Base-by-base conservation (phyloP, 371 early-diverging fungal genomes). In the Syncephalastrum contaminatum region DNA sequence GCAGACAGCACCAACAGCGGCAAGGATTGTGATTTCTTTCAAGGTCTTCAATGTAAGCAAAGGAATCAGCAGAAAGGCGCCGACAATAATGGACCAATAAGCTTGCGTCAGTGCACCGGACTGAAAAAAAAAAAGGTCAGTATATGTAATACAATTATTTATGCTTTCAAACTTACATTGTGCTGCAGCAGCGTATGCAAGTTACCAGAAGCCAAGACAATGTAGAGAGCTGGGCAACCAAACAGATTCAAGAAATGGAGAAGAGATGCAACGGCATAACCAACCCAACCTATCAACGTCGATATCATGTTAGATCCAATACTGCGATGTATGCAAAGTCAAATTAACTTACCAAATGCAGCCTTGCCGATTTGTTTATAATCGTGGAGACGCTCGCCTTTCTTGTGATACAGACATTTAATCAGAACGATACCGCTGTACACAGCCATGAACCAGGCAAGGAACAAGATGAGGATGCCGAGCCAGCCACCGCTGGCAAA, bases 191-290 rank as follows among this genome's bases (percentile, higher is more conserved):
- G 72, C 13, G 76, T 61, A 43, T 74, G 59, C 63, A 88, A 66
- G 62, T 89, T 89, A 36, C 69, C 62, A 54, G 82, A 84, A 14
- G 91, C 88, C 51, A 94, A 64, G 39, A 92, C 86, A 16, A 94
- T 72, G 58, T 90, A 94, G 19, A 93, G 78, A 51, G 88, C 84
- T 3, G 88, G 82, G 39, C 86, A 86, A 56, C 92, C 91, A 36
- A 88, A 66, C 7, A 87, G 66, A 56, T 86, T 86, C 14, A 84
- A 66, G 60, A 86, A 83, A 48, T 89, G 84, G 59, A 91, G 81
- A 44, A 84, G 66, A 18, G 83, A 82, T 7, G 84, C 81, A 16
- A 85, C 36, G 16, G 76, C 66, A 45, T 87, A 81, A 43, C 88
- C 88, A 10, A 59, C 27, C 55, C 70, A 56, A 2, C 91, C 90